Percentiles rank a stretch among this genome's conserved stretches.
Evolutionary conservation across 495 filamentous ascomycete genomes (phyloP).

Genomic region (Margaritispora aquatica): DNA sequence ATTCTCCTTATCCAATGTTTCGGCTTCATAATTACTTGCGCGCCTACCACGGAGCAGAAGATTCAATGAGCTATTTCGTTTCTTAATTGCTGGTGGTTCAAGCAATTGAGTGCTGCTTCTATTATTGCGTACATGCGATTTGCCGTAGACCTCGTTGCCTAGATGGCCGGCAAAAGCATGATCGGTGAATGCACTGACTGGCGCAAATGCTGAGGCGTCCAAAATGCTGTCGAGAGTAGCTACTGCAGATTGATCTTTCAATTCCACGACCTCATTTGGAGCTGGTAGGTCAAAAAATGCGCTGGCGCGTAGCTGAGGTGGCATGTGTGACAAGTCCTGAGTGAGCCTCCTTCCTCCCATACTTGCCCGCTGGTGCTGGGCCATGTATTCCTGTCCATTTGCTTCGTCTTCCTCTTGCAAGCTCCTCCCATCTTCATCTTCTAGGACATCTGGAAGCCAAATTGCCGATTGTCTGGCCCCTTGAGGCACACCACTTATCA

Average conservation of each 20-base stretch:
- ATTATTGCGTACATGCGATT: conserved; percentile 6
- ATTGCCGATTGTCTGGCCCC: conserved; percentile 23
- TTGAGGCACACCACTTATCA: conserved; percentile 44
- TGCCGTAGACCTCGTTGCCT: conserved; percentile 59
- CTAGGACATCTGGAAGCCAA: conserved; percentile 25
- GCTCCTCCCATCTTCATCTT: conserved; percentile 11
- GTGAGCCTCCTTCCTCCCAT: conserved; percentile 25
- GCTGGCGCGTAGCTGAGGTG: conserved; percentile 84
- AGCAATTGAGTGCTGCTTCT: conserved; percentile 12
- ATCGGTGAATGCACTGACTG: conserved; percentile 92
- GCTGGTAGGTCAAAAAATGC: conserved; percentile 78
- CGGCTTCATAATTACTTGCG: conserved; percentile 16
- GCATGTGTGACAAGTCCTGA: conserved; percentile 40
- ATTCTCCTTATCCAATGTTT: conserved; percentile 14
- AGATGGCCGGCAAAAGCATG: conserved; percentile 76
- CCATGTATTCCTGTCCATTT: conserved; percentile 17
- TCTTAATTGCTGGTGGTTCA: conserved; percentile 14
- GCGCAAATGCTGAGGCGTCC: conserved; percentile 87
- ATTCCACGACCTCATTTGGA: conserved; percentile 46
- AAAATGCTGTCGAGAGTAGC: conserved; percentile 88
- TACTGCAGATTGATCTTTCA: conserved; percentile 77
- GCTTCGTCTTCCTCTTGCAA: conserved; percentile 12
- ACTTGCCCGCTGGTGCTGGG: conserved; percentile 26
- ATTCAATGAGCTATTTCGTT: conserved; percentile 20
- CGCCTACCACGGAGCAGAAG: conserved; percentile 15